These are phyloP conservation scores for Clarireedia homoeocarpa DNA, from an alignment of 2,329 filamentous ascomycete species.

Conservation along the genomic window DNA sequence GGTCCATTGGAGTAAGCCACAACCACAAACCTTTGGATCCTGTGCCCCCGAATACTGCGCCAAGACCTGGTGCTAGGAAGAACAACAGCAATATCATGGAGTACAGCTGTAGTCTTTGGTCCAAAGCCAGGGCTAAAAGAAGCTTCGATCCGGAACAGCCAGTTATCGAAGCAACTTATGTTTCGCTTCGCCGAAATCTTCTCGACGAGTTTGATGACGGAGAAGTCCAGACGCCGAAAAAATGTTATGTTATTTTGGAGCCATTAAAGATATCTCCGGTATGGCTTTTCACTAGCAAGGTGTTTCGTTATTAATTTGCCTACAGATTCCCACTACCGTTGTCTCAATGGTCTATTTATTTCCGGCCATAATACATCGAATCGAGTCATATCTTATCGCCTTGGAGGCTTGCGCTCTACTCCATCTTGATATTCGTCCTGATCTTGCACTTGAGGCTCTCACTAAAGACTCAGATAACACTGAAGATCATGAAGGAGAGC, in stretches of 20 bases:
- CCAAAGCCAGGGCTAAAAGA: constrained; percentile 45
- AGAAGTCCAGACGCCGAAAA: constrained; percentile 37
- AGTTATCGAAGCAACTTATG: constrained; percentile 67
- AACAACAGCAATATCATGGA: constrained; percentile 61
- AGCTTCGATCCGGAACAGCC: constrained; percentile 63
- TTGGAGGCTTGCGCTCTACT: constrained; percentile 65
- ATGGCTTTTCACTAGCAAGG: neutral
- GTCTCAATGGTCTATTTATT: constrained; percentile 68
- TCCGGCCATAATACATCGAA: constrained; percentile 74
- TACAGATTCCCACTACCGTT: constrained; percentile 51
- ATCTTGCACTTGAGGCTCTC: constrained; percentile 75
- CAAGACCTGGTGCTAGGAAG: constrained; percentile 37
- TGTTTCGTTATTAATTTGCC: neutral
- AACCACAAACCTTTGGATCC: constrained; percentile 56
- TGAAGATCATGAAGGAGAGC: constrained; percentile 59
- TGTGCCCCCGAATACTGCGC: constrained; percentile 50
- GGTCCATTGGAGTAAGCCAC: constrained; percentile 43
- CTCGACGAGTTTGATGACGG: constrained; percentile 57
- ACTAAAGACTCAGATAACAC: constrained; percentile 89
- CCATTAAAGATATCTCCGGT: constrained; percentile 63
- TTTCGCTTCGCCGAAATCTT: constrained; percentile 74
- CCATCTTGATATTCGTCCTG: constrained; percentile 54
- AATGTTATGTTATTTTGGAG: constrained; percentile 67
- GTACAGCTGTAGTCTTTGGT: constrained; percentile 73
- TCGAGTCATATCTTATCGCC: constrained; percentile 76